phyloP scores from a whole-genome alignment of 768 basidiomycete species.

The Boletellus sp. region DNA sequence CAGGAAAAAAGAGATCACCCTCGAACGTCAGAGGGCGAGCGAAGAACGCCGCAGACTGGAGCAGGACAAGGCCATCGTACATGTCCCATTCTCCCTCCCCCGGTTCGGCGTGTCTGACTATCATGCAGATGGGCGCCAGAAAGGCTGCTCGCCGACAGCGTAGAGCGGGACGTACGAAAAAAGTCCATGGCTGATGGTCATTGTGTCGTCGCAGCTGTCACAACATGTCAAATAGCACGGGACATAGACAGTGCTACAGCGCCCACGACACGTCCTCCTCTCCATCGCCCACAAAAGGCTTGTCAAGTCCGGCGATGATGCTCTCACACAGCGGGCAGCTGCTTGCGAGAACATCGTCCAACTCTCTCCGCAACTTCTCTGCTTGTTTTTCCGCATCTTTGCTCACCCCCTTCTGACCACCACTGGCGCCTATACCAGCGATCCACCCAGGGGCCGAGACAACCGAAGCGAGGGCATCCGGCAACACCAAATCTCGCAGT shows the following conservation, averaged over 20 bases:
- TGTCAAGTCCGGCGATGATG: slow-evolving; percentile 80
- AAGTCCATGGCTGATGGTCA: slow-evolving; percentile 64
- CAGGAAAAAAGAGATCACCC: slow-evolving; percentile 65
- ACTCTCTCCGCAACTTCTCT: slow-evolving; percentile 73
- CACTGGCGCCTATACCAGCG: slow-evolving; percentile 54
- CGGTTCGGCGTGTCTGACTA: neutral
- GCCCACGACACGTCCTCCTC: slow-evolving; percentile 79
- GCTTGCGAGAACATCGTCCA: slow-evolving; percentile 86
- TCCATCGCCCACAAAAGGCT: slow-evolving; percentile 76
- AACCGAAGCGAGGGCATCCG: slow-evolving; percentile 84
- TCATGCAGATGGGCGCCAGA: slow-evolving; percentile 69
- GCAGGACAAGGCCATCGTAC: slow-evolving; percentile 32
- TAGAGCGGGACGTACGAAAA: slow-evolving; percentile 73
- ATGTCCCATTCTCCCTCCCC: neutral
- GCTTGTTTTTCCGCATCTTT: slow-evolving; percentile 55
- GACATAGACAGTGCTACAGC: slow-evolving; percentile 37
- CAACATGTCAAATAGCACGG: slow-evolving; percentile 1
- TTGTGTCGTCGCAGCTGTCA: slow-evolving; percentile 5
- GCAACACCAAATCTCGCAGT: slow-evolving; percentile 87
- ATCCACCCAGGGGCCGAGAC: slow-evolving; percentile 80
- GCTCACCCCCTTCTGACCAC: slow-evolving; percentile 42
- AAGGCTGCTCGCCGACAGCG: slow-evolving; percentile 72
- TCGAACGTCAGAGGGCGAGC: slow-evolving; percentile 66
- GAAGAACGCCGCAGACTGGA: slow-evolving; percentile 66
- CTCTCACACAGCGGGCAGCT: slow-evolving; percentile 94